Evolutionary conservation across 192 early-diverging fungal species (phyloP).

Genomic region (Linnemannia elongata): DNA sequence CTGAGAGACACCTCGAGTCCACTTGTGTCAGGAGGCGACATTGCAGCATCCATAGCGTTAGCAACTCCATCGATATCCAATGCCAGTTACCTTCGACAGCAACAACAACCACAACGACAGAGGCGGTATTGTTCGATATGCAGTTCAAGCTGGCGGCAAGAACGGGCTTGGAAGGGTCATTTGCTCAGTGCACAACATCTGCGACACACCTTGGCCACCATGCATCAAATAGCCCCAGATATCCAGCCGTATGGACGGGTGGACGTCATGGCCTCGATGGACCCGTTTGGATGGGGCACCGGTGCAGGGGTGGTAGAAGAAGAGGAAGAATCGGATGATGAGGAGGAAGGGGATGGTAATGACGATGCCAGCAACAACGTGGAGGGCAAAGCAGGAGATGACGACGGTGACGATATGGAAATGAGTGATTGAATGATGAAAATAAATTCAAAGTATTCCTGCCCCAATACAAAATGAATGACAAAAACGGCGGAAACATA

Average conservation of each 20-base stretch:
- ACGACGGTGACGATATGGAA: conserved; percentile 20
- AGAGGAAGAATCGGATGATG: conserved; percentile 19
- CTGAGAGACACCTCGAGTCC: not conserved
- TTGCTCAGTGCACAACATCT: conserved; percentile 34
- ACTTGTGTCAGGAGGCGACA: not conserved
- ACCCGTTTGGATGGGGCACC: conserved; percentile 46
- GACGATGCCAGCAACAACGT: not conserved
- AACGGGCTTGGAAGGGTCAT: conserved; percentile 35
- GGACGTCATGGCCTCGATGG: conserved; percentile 28
- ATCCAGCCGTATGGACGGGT: conserved; percentile 10
- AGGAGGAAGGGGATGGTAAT: not conserved
- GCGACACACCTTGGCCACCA: conserved; percentile 4
- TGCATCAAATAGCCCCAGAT: conserved; percentile 5
- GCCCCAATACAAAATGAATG: not conserved
- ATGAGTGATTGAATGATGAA: not conserved
- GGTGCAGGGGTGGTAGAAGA: conserved; percentile 18
- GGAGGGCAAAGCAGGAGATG: not conserved
- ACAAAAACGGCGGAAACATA: not conserved
- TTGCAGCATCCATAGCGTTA: not conserved
- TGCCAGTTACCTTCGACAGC: not conserved
- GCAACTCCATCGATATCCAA: not conserved
- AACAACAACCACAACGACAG: not conserved
- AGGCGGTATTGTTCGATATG: conserved; percentile 32
- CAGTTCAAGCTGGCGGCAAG: conserved; percentile 10
- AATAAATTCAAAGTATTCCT: conserved; percentile 1